A percentile compares a stretch with the other conserved stretches of the same genome.
These are phyloP conservation scores for Fonsecaea erecta DNA, from an alignment of 2,329 filamentous ascomycete genomes.

Conservation along the genomic window DNA sequence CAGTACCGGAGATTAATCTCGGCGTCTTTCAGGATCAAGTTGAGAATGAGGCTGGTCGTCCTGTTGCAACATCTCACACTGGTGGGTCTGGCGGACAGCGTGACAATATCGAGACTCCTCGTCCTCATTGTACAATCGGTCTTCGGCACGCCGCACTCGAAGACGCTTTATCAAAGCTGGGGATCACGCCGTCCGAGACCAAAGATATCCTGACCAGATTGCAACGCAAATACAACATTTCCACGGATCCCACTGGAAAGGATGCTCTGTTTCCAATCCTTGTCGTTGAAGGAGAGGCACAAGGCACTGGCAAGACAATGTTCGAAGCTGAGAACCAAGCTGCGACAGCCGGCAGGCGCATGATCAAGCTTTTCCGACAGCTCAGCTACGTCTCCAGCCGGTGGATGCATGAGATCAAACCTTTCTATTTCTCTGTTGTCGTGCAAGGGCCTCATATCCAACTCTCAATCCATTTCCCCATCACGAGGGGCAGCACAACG, in stretches of 20 bases:
- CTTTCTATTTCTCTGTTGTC: too few species aligned
- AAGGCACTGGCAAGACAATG: slow-evolving; percentile 28
- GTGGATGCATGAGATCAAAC: too few species aligned
- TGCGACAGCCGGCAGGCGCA: slow-evolving; percentile 28
- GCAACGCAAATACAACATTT: slow-evolving; percentile 15
- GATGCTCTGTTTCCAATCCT: slow-evolving; percentile 27
- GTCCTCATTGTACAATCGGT: background rate
- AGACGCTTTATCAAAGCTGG: background rate
- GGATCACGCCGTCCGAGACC: too few species aligned
- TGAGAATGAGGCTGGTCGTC: too few species aligned
- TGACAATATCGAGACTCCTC: background rate
- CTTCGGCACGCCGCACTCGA: background rate
- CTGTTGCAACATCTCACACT: too few species aligned
- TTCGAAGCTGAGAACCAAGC: slow-evolving; percentile 36
- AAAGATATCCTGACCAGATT: background rate
- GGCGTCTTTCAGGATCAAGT: too few species aligned
- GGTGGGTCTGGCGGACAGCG: too few species aligned
- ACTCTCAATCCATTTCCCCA: too few species aligned
- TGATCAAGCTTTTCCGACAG: slow-evolving; percentile 25
- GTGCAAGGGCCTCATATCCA: too few species aligned
- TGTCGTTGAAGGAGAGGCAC: slow-evolving; percentile 33
- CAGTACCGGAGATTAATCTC: too few species aligned
- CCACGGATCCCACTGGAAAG: slow-evolving; percentile 27
- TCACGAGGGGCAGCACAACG: too few species aligned
- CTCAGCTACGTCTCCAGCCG: slow-evolving; percentile 21